Evolutionary conservation across 164 flowering plant genomes (phyloP).

Genomic region (Nymphaea colorata): DNA sequence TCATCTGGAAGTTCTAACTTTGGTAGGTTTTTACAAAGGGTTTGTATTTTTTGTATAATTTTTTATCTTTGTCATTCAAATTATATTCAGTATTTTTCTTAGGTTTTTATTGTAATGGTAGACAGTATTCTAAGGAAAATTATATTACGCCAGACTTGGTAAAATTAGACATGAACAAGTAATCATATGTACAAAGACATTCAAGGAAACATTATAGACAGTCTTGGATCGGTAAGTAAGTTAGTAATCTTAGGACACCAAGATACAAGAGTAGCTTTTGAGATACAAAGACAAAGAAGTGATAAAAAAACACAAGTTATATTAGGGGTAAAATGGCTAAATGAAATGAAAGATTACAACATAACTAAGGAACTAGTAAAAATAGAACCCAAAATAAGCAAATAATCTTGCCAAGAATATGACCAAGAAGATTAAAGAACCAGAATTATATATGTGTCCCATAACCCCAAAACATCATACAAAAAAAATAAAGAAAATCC

Average conservation of each 20-base stretch:
- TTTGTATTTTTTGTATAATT: too few species aligned
- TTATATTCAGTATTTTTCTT: too few species aligned
- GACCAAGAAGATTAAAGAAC: too few species aligned
- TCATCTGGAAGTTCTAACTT: neutral
- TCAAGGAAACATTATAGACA: neutral
- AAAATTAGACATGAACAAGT: neutral
- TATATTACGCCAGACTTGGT: neutral
- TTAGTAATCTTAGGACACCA: neutral
- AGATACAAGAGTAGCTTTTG: too few species aligned
- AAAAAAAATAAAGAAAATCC: too few species aligned
- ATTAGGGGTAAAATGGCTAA: neutral
- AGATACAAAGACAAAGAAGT: neutral
- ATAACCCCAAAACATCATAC: too few species aligned
- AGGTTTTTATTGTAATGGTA: neutral
- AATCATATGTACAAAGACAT: neutral
- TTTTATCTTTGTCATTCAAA: neutral
- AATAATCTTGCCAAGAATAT: neutral
- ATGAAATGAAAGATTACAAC: neutral
- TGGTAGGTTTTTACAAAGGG: neutral
- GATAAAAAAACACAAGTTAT: neutral
- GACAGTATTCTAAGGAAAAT: too few species aligned
- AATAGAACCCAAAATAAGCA: neutral
- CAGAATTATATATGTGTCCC: too few species aligned
- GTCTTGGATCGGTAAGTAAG: neutral
- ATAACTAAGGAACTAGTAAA: too few species aligned